These are phyloP conservation scores for Lipomyces sp. DNA, from an alignment of 805 yeast genomes.

Conservation along the genomic window DNA sequence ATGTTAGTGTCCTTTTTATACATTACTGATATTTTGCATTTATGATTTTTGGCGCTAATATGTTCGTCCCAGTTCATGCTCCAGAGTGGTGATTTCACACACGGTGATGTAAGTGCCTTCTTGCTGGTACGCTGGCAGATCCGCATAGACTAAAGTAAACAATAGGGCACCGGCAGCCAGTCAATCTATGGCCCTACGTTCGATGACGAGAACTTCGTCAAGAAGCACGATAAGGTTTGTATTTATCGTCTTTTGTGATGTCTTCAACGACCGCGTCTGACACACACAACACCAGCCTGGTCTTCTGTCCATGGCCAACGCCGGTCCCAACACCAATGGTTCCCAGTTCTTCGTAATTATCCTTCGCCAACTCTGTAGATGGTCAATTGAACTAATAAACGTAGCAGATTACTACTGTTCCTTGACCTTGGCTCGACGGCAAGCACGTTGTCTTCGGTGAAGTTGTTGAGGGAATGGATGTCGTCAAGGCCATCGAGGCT, in stretches of 20 bases:
- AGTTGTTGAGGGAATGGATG: slow-evolving; percentile 78
- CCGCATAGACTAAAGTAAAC: not conserved
- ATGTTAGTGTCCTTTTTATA: slow-evolving; percentile 20
- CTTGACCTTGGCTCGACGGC: slow-evolving; percentile 90
- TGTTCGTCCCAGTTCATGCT: slow-evolving; percentile 79
- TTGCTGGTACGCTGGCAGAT: not conserved
- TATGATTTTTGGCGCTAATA: slow-evolving; percentile 7
- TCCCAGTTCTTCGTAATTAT: slow-evolving; percentile 74
- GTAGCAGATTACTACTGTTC: slow-evolving; percentile 74
- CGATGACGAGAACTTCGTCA: slow-evolving; percentile 73
- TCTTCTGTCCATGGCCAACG: slow-evolving; percentile 75
- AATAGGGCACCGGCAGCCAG: slow-evolving; percentile 81
- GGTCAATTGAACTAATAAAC: not conserved
- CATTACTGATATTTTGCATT: not conserved
- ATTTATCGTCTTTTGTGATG: not conserved
- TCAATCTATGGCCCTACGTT: slow-evolving; percentile 77
- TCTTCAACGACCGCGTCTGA: slow-evolving; percentile 41
- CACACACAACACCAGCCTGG: slow-evolving; percentile 61
- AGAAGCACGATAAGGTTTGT: slow-evolving; percentile 56
- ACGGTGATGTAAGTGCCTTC: slow-evolving; percentile 57
- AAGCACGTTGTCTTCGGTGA: slow-evolving; percentile 96
- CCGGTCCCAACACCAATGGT: slow-evolving; percentile 75
- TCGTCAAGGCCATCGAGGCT: slow-evolving; percentile 83
- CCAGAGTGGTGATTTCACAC: slow-evolving; percentile 91
- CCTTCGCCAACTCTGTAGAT: not conserved